Evolutionary conservation across 768 basidiomycete species (phyloP).

Genomic region (Amanita muscaria): DNA sequence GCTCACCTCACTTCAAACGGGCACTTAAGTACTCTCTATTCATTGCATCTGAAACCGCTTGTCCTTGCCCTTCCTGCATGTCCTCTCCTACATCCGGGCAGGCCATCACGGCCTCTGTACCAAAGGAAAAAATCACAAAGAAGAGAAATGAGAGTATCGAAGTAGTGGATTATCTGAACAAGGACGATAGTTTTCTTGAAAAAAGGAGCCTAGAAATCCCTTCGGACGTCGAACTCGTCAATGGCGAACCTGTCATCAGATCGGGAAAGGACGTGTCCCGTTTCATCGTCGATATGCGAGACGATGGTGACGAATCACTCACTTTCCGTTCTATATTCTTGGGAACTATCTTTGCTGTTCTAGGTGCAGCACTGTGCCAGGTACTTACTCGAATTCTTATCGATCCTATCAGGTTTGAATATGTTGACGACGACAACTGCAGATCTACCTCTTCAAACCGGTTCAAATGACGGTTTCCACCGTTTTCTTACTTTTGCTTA

Average conservation of each 20-base stretch:
- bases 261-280: conserved; percentile 26
- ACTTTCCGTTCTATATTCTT: conserved; percentile 34
- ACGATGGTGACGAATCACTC: conserved; percentile 34
- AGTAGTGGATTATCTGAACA: neutral
- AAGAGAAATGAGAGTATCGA: neutral
- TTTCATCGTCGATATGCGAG: conserved; percentile 30
- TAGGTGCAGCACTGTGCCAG: conserved; percentile 31
- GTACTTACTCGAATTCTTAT: too few species aligned
- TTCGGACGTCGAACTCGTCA: conserved; percentile 1
- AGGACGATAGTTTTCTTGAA: neutral
- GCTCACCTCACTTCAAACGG: too few species aligned
- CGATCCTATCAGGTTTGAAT: neutral
- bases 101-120: too few species aligned
- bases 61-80: too few species aligned
- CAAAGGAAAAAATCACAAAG: too few species aligned
- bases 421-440: too few species aligned
- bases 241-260: conserved; percentile 10
- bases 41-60: too few species aligned
- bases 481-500: conserved; percentile 48
- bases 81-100: too few species aligned
- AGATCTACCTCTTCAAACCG: conserved; percentile 59
- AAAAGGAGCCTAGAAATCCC: neutral
- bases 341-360: conserved; percentile 32
- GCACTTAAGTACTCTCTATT: too few species aligned
- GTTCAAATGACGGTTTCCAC: conserved; percentile 41